Conservation (phyloP, 352 stramenopile genomes). For the Globisporangium viniferum region DNA sequence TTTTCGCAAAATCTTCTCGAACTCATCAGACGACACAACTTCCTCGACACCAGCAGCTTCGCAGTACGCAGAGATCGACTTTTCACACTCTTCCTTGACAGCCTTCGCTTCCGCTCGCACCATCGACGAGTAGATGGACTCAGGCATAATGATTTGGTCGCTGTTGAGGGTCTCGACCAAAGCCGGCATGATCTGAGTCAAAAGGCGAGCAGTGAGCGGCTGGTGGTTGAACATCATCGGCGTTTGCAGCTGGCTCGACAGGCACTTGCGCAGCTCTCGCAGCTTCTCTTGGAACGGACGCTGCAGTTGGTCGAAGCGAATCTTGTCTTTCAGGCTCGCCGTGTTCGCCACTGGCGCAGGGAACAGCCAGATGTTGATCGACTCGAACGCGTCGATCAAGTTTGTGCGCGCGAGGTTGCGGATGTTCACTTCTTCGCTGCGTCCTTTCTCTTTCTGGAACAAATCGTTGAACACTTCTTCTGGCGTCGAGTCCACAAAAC, state of each 20-base stretch:
- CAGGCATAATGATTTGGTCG: slow-evolving; percentile 85
- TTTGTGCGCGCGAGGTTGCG: slow-evolving; percentile 76
- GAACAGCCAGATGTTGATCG: slow-evolving; percentile 87
- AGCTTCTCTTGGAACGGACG: slow-evolving; percentile 73
- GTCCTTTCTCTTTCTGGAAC: slow-evolving; percentile 81
- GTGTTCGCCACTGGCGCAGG: slow-evolving; percentile 77
- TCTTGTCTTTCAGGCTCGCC: slow-evolving; percentile 73
- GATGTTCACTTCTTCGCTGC: slow-evolving; percentile 75
- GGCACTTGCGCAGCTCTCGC: slow-evolving; percentile 61
- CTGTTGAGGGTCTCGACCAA: slow-evolving; percentile 83
- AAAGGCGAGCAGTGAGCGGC: slow-evolving; percentile 62
- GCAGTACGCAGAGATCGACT: slow-evolving; percentile 61
- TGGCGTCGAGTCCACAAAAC: slow-evolving; percentile 80
- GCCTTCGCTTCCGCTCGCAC: slow-evolving; percentile 73
- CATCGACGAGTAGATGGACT: slow-evolving; percentile 88
- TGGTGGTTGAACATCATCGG: slow-evolving; percentile 79
- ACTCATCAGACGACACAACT: slow-evolving; percentile 46
- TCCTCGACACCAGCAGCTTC: slow-evolving; percentile 62
- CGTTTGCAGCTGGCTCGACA: slow-evolving; percentile 67
- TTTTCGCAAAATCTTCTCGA: slow-evolving; percentile 52
- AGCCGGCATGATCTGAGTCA: slow-evolving; percentile 75
- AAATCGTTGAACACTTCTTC: slow-evolving; percentile 78
- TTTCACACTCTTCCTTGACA: slow-evolving; percentile 54
- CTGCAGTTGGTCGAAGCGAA: slow-evolving; percentile 84
- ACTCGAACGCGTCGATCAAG: slow-evolving; percentile 78